Evolutionary conservation across 805 yeast genomes (phyloP).

Genomic region (Komagataella pseudopastoris): DNA sequence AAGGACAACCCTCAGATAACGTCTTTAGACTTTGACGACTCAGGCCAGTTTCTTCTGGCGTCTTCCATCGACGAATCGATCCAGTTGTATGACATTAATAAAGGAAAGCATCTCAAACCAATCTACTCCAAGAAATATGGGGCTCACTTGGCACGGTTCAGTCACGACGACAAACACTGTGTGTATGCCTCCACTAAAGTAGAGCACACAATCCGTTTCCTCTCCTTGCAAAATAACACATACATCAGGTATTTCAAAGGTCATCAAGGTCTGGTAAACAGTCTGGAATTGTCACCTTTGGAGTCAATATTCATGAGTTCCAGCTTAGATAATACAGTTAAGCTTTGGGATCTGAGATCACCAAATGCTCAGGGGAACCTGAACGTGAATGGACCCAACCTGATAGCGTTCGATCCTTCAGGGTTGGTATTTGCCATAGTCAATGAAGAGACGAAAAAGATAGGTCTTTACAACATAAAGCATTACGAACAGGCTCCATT

Average conservation of each 20-base stretch:
- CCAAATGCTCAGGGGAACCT: constrained; percentile 51
- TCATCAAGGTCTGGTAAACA: constrained; percentile 64
- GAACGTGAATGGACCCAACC: constrained; percentile 36
- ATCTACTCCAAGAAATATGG: constrained; percentile 86
- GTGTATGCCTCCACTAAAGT: constrained; percentile 76
- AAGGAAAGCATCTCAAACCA: constrained; percentile 57
- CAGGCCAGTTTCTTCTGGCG: constrained; percentile 66
- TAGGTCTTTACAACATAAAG: constrained; percentile 49
- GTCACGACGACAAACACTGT: constrained; percentile 60
- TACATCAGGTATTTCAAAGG: constrained; percentile 82
- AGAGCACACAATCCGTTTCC: constrained; percentile 62
- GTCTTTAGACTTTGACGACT: constrained; percentile 66
- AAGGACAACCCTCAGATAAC: constrained; percentile 41
- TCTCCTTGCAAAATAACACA: constrained; percentile 65
- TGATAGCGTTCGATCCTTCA: constrained; percentile 70
- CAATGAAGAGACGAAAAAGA: constrained; percentile 24
- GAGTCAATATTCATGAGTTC: constrained; percentile 53
- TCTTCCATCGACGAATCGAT: constrained; percentile 74
- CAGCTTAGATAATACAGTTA: constrained; percentile 65
- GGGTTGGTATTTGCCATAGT: constrained; percentile 73
- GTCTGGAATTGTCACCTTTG: constrained; percentile 61
- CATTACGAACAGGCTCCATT: constrained; percentile 48
- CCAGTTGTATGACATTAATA: constrained; percentile 64
- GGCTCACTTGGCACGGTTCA: constrained; percentile 72
- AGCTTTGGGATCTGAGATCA: constrained; percentile 77